phyloP scores from a whole-genome alignment of 495 filamentous ascomycete species.

The Penicillium tannophilum region DNA sequence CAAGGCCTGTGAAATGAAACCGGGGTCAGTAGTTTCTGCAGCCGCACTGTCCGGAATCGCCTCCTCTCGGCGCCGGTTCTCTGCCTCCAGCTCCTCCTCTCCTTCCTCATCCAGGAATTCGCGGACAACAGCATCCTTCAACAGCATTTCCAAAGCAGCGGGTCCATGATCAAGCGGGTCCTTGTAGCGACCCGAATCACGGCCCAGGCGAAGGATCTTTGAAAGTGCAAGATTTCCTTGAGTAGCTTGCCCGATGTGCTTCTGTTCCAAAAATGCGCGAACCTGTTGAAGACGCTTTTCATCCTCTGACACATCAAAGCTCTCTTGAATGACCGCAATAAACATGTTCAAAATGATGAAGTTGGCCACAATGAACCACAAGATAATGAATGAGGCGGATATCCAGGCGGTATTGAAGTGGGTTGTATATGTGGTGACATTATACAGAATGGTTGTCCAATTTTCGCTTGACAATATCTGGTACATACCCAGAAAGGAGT shows the following conservation, averaged over 20 bases:
- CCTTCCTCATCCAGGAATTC: conserved; percentile 85
- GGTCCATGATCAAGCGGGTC: conserved; percentile 88
- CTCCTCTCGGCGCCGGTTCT: conserved; percentile 27
- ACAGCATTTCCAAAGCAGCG: conserved; percentile 88
- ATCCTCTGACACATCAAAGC: conserved; percentile 99
- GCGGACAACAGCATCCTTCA: conserved; percentile 91
- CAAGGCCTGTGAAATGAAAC: conserved; percentile 59
- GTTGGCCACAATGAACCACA: conserved; percentile 94
- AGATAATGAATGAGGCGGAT: conserved; percentile 85
- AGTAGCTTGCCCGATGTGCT: conserved; percentile 70
- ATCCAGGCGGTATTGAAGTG: conserved; percentile 80
- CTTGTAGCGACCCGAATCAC: conserved; percentile 60
- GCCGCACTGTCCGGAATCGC: conserved; percentile 16
- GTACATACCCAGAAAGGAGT: conserved; percentile 97
- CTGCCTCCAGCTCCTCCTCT: conserved; percentile 30
- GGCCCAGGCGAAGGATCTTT: conserved; percentile 81
- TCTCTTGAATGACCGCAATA: conserved; percentile 99
- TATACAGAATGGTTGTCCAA: conserved; percentile 89
- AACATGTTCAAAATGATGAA: conserved; percentile 99
- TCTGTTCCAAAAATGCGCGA: conserved; percentile 87
- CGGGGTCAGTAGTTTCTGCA: conserved; percentile 48
- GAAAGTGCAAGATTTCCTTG: conserved; percentile 81
- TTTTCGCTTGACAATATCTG: conserved; percentile 96
- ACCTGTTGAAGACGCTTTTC: conserved; percentile 97
- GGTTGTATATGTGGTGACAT: conserved; percentile 67